Conservation (phyloP, 768 basidiomycete genomes). For the Strobilomyces confusus region DNA sequence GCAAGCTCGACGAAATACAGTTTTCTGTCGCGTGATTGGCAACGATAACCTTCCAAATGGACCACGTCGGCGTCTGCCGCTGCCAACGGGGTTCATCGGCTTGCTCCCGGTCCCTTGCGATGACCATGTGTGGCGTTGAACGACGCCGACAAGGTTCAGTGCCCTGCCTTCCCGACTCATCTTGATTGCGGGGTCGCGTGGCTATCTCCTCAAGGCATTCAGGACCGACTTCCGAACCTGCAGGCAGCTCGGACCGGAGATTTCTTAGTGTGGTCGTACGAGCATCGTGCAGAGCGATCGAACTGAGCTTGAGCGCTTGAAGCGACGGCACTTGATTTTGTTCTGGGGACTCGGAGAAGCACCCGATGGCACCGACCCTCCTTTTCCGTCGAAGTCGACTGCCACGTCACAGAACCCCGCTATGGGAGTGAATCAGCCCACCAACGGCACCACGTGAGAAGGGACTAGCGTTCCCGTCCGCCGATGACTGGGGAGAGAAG, state of each 20-base stretch:
- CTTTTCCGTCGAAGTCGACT: neutral
- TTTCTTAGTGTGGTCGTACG: neutral
- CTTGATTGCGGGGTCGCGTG: slow-evolving; percentile 7
- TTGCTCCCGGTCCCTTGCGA: neutral
- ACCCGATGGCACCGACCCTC: neutral
- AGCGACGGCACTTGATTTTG: neutral
- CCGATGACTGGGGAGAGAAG: neutral
- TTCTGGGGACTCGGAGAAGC: neutral
- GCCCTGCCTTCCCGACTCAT: neutral
- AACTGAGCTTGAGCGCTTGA: neutral
- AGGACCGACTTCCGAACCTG: slow-evolving; percentile 10
- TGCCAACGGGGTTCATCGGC: neutral
- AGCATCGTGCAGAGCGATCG: too few relatives aligned
- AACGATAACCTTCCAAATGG: slow-evolving; percentile 4
- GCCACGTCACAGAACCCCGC: slow-evolving; percentile 13
- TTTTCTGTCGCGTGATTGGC: neutral
- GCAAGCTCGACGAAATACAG: neutral
- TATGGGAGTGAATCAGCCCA: neutral
- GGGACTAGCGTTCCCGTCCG: neutral
- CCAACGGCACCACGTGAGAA: neutral
- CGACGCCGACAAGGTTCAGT: neutral
- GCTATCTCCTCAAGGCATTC: neutral
- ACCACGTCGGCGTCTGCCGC: neutral
- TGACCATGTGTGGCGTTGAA: neutral
- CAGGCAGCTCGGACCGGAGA: slow-evolving; percentile 1